These are phyloP conservation scores for Lanzia echinophila DNA, from an alignment of 2,329 filamentous ascomycete genomes.

Conservation along the genomic window DNA sequence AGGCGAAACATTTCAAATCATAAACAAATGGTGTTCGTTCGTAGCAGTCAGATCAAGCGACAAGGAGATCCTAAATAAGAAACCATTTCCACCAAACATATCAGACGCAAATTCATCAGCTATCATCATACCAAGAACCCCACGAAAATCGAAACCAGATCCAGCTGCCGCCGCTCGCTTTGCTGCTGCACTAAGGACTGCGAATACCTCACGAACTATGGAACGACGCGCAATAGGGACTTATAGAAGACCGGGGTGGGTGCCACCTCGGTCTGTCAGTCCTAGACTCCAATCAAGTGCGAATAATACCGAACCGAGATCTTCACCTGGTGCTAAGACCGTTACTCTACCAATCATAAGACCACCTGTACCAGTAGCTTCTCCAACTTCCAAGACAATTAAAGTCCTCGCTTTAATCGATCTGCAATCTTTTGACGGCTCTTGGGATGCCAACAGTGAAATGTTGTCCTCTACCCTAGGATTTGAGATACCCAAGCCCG, in stretches of 20 bases:
- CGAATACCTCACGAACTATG: background rate
- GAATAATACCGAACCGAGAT: background rate
- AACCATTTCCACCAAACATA: background rate
- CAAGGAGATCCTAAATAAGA: background rate
- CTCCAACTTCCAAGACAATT: background rate
- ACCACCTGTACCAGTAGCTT: background rate
- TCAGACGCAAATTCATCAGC: background rate
- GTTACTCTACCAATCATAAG: background rate
- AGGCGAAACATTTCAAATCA: slow-evolving; percentile 59
- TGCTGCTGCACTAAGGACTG: too few relatives aligned
- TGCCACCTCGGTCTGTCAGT: background rate
- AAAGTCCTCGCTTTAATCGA: background rate
- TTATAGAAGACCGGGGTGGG: rapidly evolving
- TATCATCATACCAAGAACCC: background rate
- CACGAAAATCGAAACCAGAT: background rate
- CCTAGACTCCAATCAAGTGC: background rate
- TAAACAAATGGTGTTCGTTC: slow-evolving; percentile 66
- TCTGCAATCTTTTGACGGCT: background rate
- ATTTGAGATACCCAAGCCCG: background rate
- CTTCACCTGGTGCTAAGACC: background rate
- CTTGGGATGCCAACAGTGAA: background rate
- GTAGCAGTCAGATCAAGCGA: slow-evolving; percentile 47
- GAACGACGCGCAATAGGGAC: background rate
- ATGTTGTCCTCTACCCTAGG: background rate
- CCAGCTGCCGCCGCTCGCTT: too few relatives aligned